Conservation (phyloP, 495 filamentous ascomycete species). For the Lepidopterella palustris region DNA sequence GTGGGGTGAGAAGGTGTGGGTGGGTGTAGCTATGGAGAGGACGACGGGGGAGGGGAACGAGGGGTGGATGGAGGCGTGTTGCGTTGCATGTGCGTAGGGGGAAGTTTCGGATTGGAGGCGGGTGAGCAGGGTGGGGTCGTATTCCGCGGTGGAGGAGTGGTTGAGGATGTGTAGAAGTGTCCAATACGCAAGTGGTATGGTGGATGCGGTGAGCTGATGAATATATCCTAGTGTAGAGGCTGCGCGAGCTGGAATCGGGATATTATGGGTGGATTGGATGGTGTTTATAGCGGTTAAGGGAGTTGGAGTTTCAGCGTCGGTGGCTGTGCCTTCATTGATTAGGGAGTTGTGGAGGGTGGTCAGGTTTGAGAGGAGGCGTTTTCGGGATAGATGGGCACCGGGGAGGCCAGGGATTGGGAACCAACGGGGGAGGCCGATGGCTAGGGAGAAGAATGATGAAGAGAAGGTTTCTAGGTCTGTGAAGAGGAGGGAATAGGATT, state of each 20-base stretch:
- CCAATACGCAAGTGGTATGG: slow-evolving; percentile 51
- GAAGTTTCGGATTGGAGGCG: slow-evolving; percentile 49
- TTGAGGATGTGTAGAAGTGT: slow-evolving; percentile 48
- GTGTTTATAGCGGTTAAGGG: slow-evolving; percentile 13
- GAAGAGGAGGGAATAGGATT: slow-evolving; percentile 48
- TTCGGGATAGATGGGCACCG: slow-evolving; percentile 47
- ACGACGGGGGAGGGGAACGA: slow-evolving; percentile 51
- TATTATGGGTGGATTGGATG: slow-evolving; percentile 6
- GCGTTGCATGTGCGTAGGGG: slow-evolving; percentile 41
- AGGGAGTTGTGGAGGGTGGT: slow-evolving; percentile 47
- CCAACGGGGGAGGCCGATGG: slow-evolving; percentile 48
- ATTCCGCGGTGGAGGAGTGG: slow-evolving; percentile 33
- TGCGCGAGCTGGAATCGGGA: slow-evolving; percentile 24
- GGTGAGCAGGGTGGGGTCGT: slow-evolving; percentile 31
- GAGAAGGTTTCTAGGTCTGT: slow-evolving; percentile 53
- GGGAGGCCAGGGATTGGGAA: slow-evolving; percentile 46
- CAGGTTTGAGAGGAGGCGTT: slow-evolving; percentile 44
- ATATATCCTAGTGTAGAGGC: slow-evolving; percentile 35
- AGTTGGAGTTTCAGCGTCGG: slow-evolving; percentile 19
- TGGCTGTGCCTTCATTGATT: slow-evolving; percentile 27
- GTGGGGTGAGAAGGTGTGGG: slow-evolving; percentile 39
- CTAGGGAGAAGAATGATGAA: slow-evolving; percentile 46
- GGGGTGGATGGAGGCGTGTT: slow-evolving; percentile 44
- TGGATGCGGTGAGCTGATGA: slow-evolving; percentile 50
- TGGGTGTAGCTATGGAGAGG: slow-evolving; percentile 40